Evolutionary conservation across 495 filamentous ascomycete genomes (phyloP).

Genomic region (Copromyces sp.): DNA sequence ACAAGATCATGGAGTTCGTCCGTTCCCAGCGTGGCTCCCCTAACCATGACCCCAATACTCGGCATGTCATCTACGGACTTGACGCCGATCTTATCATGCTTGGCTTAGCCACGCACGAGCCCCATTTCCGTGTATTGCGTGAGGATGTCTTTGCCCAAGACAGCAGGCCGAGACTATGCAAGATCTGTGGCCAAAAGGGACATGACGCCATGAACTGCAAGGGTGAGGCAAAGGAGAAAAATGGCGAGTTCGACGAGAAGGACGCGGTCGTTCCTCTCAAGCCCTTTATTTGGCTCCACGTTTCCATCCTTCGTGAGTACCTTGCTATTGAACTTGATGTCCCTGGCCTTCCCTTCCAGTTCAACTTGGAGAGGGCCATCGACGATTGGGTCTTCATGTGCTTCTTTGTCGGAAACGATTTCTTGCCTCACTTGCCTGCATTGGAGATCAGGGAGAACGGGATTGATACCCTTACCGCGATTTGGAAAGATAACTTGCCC

Average conservation of each 20-base stretch:
- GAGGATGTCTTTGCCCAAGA: conserved; percentile 96
- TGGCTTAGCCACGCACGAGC: conserved; percentile 92
- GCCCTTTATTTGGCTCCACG: conserved; percentile 98
- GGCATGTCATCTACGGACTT: conserved; percentile 89
- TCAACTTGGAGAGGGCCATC: conserved; percentile 86
- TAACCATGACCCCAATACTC: conserved; percentile 91
- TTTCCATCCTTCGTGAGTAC: conserved; percentile 85
- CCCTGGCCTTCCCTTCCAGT: conserved; percentile 62
- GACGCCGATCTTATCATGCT: conserved; percentile 99
- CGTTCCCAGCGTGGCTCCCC: conserved; percentile 84
- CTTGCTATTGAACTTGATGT: conserved; percentile 80
- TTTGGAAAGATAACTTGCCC: conserved; percentile 90
- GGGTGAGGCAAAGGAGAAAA: conserved; percentile 73
- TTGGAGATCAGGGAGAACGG: conserved; percentile 95
- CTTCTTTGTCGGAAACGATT: conserved; percentile 99
- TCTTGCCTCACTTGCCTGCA: conserved; percentile 91
- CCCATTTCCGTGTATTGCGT: conserved; percentile 91
- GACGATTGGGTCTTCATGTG: conserved; percentile 99
- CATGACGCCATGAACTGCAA: conserved; percentile 77
- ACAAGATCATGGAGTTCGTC: conserved; percentile 99
- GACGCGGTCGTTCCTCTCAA: conserved; percentile 56
- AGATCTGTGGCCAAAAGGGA: conserved; percentile 79
- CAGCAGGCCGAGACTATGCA: conserved; percentile 67
- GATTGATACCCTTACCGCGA: conserved; percentile 88
- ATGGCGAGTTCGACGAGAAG: conserved; percentile 79